These are phyloP conservation scores for Starmerella riodocensis DNA, from an alignment of 805 yeast species.

Conservation along the genomic window DNA sequence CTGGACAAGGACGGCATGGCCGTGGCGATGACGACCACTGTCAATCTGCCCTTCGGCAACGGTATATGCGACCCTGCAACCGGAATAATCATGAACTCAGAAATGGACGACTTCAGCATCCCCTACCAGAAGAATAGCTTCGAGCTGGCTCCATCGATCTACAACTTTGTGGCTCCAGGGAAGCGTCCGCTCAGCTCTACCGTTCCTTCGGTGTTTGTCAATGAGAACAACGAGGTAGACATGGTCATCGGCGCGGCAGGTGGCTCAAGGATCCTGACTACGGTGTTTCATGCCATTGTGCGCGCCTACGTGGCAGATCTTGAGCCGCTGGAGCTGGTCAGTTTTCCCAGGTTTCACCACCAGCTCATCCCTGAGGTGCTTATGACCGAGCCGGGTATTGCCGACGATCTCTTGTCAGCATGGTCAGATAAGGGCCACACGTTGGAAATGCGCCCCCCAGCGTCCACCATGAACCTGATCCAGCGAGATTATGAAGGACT, in stretches of 20 bases:
- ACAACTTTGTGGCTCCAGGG: slow-evolving; percentile 60
- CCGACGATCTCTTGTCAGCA: slow-evolving; percentile 25
- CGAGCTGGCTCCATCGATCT: slow-evolving; percentile 65
- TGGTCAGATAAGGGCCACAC: slow-evolving; percentile 39
- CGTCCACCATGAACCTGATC: slow-evolving; percentile 49
- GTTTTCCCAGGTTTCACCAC: slow-evolving; percentile 78
- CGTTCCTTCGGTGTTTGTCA: slow-evolving; percentile 54
- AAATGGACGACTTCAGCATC: slow-evolving; percentile 88
- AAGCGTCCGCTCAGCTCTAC: slow-evolving; percentile 79
- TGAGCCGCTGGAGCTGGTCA: slow-evolving; percentile 52
- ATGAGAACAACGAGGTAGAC: slow-evolving; percentile 32
- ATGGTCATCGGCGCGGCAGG: slow-evolving; percentile 86
- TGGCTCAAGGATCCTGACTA: slow-evolving; percentile 74
- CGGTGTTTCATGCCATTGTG: slow-evolving; percentile 68
- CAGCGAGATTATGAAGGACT: slow-evolving; percentile 31
- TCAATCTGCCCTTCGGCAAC: slow-evolving; percentile 74
- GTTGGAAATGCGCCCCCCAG: slow-evolving; percentile 32
- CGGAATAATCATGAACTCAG: slow-evolving; percentile 72
- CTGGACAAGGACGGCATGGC: slow-evolving; percentile 66
- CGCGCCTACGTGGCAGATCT: slow-evolving; percentile 46
- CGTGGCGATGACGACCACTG: slow-evolving; percentile 77
- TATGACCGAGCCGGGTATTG: slow-evolving; percentile 45
- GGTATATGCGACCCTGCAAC: slow-evolving; percentile 66
- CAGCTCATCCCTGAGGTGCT: slow-evolving; percentile 66
- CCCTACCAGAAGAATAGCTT: slow-evolving; percentile 62